Evolutionary conservation across 2,329 filamentous ascomycete species (phyloP), one percentile per base, ranked within the genome.

Genomic region (Lachnellula cervina): DNA sequence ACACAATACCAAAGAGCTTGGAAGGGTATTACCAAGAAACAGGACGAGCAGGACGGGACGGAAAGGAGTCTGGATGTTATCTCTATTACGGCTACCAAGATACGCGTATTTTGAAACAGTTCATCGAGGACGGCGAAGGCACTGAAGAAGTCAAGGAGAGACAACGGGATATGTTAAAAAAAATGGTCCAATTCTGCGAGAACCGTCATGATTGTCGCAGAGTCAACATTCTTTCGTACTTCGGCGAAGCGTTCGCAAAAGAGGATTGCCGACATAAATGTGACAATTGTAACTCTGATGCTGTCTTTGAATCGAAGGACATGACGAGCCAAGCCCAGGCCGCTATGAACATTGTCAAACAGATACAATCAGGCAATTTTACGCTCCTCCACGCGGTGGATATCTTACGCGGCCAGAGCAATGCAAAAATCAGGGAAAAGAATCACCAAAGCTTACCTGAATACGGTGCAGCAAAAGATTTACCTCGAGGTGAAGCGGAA

Each of bases 21-120:
- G 94, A 99, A 73, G 94, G 94, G 0, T 99, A 99, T 71, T 99
- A 99, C 68, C 94, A 99, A 70, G 94, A 99, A 71, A 99, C 94
- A 45, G 94, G 94, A 1, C 88, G 94, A 65, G 94, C 95, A 56
- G 94, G 94, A 6, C 84, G 94, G 69, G 94, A 99, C 70, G 93
- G 93, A 8, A 84, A 90, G 63, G 81, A 80, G 19, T 97, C 94
- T 6, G 86, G 88, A 56, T 99, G 94, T 74, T 94, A 92, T 69
- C 80, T 99, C 14, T 97, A 87, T 72, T 99, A 94, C 66, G 83
- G 84, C 45, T 96, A 90, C 67, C 80, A 76, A 57, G 94, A 99
- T 69, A 85, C 88, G 51, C 81, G 78, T 49, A 80, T 82, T 52
- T 76, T 96, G 25, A 86, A 85, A 64, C 85, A 83, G 59, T 88